Conservation (phyloP, 1,284 basidiomycete species). For the Entoloma clypeatum region DNA sequence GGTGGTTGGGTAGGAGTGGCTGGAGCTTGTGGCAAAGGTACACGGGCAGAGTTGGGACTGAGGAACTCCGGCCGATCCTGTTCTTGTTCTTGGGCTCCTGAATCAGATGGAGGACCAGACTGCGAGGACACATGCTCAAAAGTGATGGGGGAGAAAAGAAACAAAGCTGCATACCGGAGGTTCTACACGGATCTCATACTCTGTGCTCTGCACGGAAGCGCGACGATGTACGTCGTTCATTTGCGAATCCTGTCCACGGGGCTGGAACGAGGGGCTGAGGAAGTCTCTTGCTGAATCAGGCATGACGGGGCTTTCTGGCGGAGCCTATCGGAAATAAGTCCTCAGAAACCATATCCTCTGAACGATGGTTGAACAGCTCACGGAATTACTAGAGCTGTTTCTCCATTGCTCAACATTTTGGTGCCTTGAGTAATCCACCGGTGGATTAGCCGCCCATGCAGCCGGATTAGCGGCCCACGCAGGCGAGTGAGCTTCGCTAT, state of each 20-base stretch:
- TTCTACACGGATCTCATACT: constrained; percentile 19
- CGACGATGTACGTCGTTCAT: not conserved
- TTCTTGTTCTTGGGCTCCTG: not conserved
- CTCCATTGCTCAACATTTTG: constrained; percentile 13
- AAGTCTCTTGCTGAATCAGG: constrained; percentile 1
- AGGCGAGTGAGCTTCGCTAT: not conserved
- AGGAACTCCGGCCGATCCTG: no score
- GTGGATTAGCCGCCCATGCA: constrained; percentile 16
- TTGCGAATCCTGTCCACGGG: not conserved
- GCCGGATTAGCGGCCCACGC: constrained; percentile 12
- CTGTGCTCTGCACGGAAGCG: constrained; percentile 5
- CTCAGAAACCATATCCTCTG: no score
- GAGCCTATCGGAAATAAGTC: no score
- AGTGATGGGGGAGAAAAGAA: constrained; percentile 1
- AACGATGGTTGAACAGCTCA: constrained; percentile 8
- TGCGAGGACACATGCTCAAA: not conserved
- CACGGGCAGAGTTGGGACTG: no score
- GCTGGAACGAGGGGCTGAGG: constrained; percentile 10
- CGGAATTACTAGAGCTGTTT: constrained; percentile 4
- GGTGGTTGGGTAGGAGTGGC: no score
- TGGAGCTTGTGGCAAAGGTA: no score
- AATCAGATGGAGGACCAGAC: not conserved
- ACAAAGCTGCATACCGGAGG: constrained; percentile 20
- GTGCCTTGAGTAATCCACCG: constrained; percentile 12
- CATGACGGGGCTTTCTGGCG: no score